Evolutionary conservation across 2,329 filamentous ascomycete genomes (phyloP), one percentile per base, ranked within the genome.

Genomic region (Cytospora piceae): DNA sequence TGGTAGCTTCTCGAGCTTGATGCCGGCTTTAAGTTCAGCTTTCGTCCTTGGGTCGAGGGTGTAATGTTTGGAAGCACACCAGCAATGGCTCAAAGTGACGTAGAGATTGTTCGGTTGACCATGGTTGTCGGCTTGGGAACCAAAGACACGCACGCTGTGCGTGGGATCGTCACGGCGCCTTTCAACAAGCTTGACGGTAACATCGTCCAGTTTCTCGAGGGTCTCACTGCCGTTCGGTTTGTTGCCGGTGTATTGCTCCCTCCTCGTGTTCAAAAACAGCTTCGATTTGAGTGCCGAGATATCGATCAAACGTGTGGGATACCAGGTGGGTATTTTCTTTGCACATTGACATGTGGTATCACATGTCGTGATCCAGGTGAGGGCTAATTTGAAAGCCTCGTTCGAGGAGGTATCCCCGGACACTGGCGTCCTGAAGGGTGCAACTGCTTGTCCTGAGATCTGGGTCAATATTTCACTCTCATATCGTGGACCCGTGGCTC

Each of bases 41-140:
- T 6, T 8, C 3, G 29, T 64, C 4, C 24, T 9, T 0, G 42
- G 15, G 1, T 6, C 37, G 1, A 60, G 27, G 3, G 14, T 39
- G n/a, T 32, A 52, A 7, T 22, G 6, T 22, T 34, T 32, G 14
- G 17, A 4, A 14, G 34, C 2, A 7, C 59, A 59, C 64, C 64
- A 66, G 14, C 64, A 63, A 20, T 66, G 59, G 20, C 64, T 63
- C 2, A 66, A n/a, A 1, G 64, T 63, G 22, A 39, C 34, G 7
- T 66, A 58, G 2, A 29, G 39, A 15, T 46, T 58, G 24, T 57
- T 51, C 3, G 29, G 24, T 27, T 53, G 27, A 0, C 27, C n/a
- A 27, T 1, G 20, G 1, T 15, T 1, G 1, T 17, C 22, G 8
- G 5, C 20, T 5, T 4, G 17, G 12, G 12, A 24, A 1, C 52